phyloP scores from a whole-genome alignment of 225 moss, liverwort and hornwort species.

The Sphagnum tenellum region DNA sequence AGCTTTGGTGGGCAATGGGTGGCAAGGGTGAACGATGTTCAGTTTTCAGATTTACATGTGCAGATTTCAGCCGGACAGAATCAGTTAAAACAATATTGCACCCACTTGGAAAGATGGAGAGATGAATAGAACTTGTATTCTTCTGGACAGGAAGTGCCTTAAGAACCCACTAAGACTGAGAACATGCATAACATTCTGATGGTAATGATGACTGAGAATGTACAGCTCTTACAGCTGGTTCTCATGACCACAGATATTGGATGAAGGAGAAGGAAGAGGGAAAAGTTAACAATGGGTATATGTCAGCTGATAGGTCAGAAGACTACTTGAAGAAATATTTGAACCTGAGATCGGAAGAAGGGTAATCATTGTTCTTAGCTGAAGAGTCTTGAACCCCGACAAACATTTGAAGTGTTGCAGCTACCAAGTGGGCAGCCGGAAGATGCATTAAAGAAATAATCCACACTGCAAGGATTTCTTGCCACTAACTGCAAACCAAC shows the following conservation, averaged over 20 bases:
- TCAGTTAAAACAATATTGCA: too few species aligned
- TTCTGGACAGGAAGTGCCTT: too few species aligned
- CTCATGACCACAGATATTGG: not conserved
- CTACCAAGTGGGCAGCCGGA: slow-evolving; percentile 89
- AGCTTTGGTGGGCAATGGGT: not conserved
- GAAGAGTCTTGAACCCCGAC: not conserved
- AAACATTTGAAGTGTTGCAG: slow-evolving; percentile 23
- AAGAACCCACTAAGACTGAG: too few species aligned
- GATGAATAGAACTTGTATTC: too few species aligned
- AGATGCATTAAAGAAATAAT: slow-evolving; percentile 89
- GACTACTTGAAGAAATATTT: too few species aligned
- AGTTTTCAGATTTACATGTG: not conserved
- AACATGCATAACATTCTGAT: too few species aligned
- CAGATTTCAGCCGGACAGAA: too few species aligned
- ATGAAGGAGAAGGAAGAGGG: not conserved
- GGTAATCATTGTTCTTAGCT: too few species aligned
- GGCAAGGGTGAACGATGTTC: not conserved
- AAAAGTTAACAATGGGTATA: not conserved
- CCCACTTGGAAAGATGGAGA: too few species aligned
- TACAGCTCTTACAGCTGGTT: too few species aligned
- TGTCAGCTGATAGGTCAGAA: not conserved
- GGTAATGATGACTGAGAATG: too few species aligned
- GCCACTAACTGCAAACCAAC: slow-evolving; percentile 90
- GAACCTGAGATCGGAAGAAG: too few species aligned
- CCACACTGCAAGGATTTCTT: slow-evolving; percentile 71